phyloP scores from a whole-genome alignment of 768 basidiomycete species.

The Russula vinacea region DNA sequence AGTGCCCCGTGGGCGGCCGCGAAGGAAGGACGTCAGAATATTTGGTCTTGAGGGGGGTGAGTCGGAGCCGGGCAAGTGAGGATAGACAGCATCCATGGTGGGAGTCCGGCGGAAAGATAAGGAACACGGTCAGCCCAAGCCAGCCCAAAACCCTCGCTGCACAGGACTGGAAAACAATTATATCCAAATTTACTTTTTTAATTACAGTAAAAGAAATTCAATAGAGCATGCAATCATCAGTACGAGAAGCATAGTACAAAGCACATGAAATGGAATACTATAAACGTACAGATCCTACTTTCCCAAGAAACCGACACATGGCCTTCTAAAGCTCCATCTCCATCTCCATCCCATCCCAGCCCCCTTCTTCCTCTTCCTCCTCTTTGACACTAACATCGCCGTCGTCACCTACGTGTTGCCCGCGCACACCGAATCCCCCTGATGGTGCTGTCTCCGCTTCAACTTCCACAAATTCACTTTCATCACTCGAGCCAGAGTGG shows the following conservation, averaged over 20 bases:
- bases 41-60: conserved; percentile 48
- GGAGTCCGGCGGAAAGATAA: not conserved
- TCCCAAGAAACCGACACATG: not conserved
- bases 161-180: not conserved
- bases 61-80: conserved; percentile 15
- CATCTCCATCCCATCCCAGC: conserved; percentile 55
- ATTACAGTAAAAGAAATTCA: not conserved
- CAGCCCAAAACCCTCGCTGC: not conserved
- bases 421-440: conserved; percentile 33
- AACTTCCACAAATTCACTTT: conserved; percentile 34
- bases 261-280: conserved; percentile 4
- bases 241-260: conserved; percentile 6
- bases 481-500: conserved; percentile 39
- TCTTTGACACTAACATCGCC: conserved; percentile 47
- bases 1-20: conserved; percentile 63
- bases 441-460: conserved; percentile 14
- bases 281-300: conserved; percentile 18
- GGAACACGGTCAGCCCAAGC: not conserved
- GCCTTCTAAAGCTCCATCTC: conserved; percentile 59
- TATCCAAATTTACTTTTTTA: no score
- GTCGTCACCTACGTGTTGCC: conserved; percentile 41
- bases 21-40: conserved; percentile 70
- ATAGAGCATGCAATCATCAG: not conserved
- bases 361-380: conserved; percentile 44
- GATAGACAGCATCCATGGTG: conserved; percentile 17